Evolutionary conservation across 352 stramenopile species (phyloP), one percentile per base, ranked within the genome.

Genomic region (Pythium phragmitis): DNA sequence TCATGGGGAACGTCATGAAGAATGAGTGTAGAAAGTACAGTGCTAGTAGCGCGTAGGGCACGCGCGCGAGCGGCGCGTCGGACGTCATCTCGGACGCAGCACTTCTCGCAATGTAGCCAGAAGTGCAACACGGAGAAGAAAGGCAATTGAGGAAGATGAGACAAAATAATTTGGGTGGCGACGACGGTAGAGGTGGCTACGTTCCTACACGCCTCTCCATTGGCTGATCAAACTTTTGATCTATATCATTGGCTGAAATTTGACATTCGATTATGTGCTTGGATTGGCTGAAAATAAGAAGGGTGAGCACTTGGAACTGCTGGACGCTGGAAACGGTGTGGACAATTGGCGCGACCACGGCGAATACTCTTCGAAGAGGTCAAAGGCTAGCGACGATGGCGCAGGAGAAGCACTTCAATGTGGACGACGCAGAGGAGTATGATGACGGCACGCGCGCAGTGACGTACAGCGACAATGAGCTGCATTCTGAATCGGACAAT

Each of bases 11-110:
- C 50, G 82, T 89, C 70, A 76, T 65, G 67, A 76, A 76, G 77
- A 92, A 91, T 34, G 81, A 70, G 73, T 92, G 81, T 58, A 91
- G 64, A 72, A 92, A 91, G 73, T 88, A 94, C 39, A 94, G 73
- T 66, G 72, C 71, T 59, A 94, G 81, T 43, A 94, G 69, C 51
- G 72, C 76, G 48, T 60, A 53, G 13, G 80, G 80, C 60, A 91
- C 56, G 30, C 65, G 69, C 60, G 73, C 54, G 14, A 63, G 43
- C 21, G 64, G 26, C 47, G 51, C 17, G 39, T 46, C 39, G 39
- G 39, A 19, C 45, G 45, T 26, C 55, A 42, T 14, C 14, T n/a
- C 42, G 39, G 54, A 19, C 21, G 16, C 19, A n/a, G 30, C 7
- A 16, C 16, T 50, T 30, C 21, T 50, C 21, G n/a, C n/a, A 50